phyloP scores from a whole-genome alignment of 495 filamentous ascomycete species.

The Tuber aestivum region DNA sequence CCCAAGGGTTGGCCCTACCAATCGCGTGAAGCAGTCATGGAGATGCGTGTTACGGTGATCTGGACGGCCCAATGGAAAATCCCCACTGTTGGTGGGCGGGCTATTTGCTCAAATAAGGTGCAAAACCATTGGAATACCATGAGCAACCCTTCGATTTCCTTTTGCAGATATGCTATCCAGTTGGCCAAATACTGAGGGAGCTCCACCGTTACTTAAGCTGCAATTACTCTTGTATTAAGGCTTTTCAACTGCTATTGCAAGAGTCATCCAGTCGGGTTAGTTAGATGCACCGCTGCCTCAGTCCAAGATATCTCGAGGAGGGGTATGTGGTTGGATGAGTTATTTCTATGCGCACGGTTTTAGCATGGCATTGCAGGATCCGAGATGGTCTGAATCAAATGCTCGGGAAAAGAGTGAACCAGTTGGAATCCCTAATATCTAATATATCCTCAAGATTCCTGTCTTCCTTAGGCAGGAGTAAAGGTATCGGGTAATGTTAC shows the following conservation, averaged over 20 bases:
- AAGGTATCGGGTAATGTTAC: background rate
- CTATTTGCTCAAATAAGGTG: background rate
- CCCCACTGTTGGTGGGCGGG: background rate
- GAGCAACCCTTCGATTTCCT: background rate
- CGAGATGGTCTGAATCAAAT: background rate
- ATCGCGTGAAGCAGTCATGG: background rate
- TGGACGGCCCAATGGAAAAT: background rate
- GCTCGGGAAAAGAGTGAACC: background rate
- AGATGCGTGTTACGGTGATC: background rate
- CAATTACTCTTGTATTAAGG: background rate
- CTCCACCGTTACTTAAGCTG: background rate
- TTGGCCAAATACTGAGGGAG: background rate
- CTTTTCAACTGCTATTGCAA: background rate
- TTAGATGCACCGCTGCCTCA: background rate
- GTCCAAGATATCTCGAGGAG: background rate
- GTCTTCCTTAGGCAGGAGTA: background rate
- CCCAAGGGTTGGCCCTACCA: background rate
- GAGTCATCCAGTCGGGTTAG: background rate
- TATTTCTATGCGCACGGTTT: background rate
- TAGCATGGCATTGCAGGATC: background rate
- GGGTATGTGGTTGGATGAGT: background rate
- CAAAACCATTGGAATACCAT: background rate
- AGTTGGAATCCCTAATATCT: background rate
- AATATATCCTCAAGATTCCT: background rate
- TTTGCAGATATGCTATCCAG: background rate